phyloP scores from a whole-genome alignment of 1,284 basidiomycete genomes.

The Tetrapyrgos nigripes region DNA sequence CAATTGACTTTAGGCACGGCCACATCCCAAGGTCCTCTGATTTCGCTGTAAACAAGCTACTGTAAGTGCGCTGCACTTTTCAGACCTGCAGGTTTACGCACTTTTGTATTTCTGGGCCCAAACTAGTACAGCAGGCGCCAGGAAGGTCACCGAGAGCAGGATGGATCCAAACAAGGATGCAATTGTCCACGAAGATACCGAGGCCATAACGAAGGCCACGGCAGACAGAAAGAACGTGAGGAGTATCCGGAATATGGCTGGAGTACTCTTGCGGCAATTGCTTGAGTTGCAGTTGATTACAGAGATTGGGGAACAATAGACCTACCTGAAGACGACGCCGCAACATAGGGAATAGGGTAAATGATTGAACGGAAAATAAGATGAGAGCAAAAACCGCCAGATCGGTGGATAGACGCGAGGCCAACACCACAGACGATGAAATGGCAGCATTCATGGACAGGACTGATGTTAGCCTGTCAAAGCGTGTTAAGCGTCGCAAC shows the following conservation, averaged over 20 bases:
- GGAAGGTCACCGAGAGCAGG: conserved; percentile 67
- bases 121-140: conserved; percentile 74
- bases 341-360: conserved; percentile 86
- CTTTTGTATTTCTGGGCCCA: conserved; percentile 90
- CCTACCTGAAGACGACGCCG: conserved; percentile 81
- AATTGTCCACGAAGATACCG: conserved; percentile 58
- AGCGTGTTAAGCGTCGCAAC: conserved; percentile 1
- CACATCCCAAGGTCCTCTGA: conserved; percentile 68
- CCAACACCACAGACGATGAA: conserved; percentile 92
- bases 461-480: conserved; percentile 81
- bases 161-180: conserved; percentile 56
- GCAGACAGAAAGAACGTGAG: conserved; percentile 57
- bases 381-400: conserved; percentile 91
- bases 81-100: conserved; percentile 38
- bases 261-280: conserved; percentile 8
- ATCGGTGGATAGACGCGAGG: conserved; percentile 87
- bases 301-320: conserved; percentile 18
- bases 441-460: conserved; percentile 95
- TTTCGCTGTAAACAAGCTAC: conserved; percentile 43
- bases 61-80: conserved; percentile 4
- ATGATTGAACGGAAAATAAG: conserved; percentile 85
- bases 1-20: conserved; percentile 68
- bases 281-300: conserved; percentile 15
- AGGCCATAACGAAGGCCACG: conserved; percentile 57
- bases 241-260: conserved; percentile 44